Conservation (phyloP, 2,329 filamentous ascomycete genomes). For the Arthrobotrys pseudoclavata region DNA sequence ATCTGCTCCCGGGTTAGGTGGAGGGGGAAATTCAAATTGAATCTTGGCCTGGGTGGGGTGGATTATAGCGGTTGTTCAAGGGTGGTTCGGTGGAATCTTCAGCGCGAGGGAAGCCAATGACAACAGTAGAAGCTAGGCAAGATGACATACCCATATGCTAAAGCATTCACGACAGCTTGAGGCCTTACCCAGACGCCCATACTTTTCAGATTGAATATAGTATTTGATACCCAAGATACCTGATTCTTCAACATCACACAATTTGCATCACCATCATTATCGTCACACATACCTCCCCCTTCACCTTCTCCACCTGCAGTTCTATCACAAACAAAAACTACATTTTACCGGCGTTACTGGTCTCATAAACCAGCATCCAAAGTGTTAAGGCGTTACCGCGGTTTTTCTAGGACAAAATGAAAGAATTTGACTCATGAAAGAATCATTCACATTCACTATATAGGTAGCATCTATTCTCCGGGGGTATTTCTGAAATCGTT, state of each 20-base stretch:
- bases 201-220: conserved; percentile 14
- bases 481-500: not conserved
- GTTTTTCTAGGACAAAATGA: conserved; percentile 13
- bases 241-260: conserved; percentile 13
- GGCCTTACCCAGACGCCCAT: conserved; percentile 4
- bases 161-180: not conserved
- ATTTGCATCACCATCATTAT: conserved; percentile 7
- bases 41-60: conserved; percentile 27
- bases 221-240: conserved; percentile 22
- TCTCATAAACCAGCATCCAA: conserved; percentile 22
- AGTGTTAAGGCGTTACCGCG: conserved; percentile 24
- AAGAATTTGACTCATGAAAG: conserved; percentile 27
- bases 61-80: conserved; percentile 2
- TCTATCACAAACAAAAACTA: conserved; percentile 1
- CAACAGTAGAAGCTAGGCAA: not conserved
- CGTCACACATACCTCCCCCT: not conserved
- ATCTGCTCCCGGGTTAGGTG: conserved; percentile 2
- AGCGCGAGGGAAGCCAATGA: not conserved
- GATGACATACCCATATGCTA: no score
- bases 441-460: conserved; percentile 16
- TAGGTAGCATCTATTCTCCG: not conserved
- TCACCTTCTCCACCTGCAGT: not conserved
- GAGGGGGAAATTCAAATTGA: conserved; percentile 24
- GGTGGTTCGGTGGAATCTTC: conserved; percentile 18
- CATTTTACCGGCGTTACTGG: conserved; percentile 27